A percentile compares a stretch with the other conserved stretches of the same genome.
Conservation (phyloP, 148 eudicot species). For the Camellia sinensis region DNA sequence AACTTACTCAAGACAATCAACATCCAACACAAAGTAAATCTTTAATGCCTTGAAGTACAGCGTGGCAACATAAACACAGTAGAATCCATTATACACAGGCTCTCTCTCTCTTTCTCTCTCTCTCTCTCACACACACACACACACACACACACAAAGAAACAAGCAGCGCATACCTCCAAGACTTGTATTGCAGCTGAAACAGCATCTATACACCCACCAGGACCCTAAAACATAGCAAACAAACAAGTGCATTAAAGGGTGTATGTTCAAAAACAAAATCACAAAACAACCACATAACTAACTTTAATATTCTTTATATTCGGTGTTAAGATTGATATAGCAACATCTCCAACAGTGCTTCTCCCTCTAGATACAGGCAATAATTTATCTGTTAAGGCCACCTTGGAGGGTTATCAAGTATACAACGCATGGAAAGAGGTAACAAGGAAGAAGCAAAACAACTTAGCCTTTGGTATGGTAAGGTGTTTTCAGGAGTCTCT, state of each 20-base stretch:
- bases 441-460: neutral
- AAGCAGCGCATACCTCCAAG: slow-evolving; percentile 51
- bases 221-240: slow-evolving; percentile 32
- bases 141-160: neutral
- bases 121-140: neutral
- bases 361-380: neutral
- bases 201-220: slow-evolving; percentile 81
- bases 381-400: neutral
- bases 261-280: neutral
- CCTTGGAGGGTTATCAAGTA: neutral
- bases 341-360: neutral
- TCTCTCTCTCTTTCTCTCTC: too few species aligned
- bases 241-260: neutral
- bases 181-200: slow-evolving; percentile 78
- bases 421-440: neutral
- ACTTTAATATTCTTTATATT: neutral
- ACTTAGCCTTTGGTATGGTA: too few species aligned
- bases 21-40: neutral
- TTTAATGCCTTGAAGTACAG: neutral
- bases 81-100: too few species aligned
- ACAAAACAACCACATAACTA: neutral
- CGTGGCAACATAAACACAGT: neutral
- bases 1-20: neutral
- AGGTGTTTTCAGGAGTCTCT: too few species aligned
- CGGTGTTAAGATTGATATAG: neutral